phyloP scores from a whole-genome alignment of 768 basidiomycete species.

The Fomitopsis pulvina region DNA sequence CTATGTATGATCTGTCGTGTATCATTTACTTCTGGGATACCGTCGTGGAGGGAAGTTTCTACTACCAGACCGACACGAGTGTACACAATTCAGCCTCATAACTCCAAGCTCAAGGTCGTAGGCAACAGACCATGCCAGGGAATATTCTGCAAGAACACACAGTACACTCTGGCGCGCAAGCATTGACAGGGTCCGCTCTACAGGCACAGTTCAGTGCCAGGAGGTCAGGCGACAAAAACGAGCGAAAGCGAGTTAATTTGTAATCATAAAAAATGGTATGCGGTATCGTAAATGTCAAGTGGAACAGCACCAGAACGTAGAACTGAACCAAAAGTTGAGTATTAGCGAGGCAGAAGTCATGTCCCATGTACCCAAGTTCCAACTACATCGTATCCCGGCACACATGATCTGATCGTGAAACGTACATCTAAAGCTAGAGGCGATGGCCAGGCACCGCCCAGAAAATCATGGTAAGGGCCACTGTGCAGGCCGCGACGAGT shows the following conservation, averaged over 20 bases:
- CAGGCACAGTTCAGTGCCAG: background rate
- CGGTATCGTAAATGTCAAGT: constrained; percentile 9
- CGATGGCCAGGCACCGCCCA: constrained; percentile 95
- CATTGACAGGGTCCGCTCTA: no score
- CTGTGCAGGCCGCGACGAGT: constrained; percentile 69
- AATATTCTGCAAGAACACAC: no score
- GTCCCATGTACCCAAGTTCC: constrained; percentile 6
- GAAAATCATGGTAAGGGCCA: constrained; percentile 84
- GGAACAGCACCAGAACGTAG: constrained; percentile 6
- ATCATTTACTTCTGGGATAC: background rate
- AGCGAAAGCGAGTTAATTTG: constrained; percentile 14
- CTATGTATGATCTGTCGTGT: background rate
- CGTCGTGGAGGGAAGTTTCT: no score
- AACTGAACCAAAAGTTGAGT: constrained; percentile 6
- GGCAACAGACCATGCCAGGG: no score
- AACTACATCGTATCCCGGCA: background rate
- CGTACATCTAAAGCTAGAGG: constrained; percentile 36
- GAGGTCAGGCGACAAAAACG: constrained; percentile 6
- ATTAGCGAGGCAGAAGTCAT: constrained; percentile 3
- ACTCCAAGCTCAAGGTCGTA: no score
- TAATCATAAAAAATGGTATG: constrained; percentile 17
- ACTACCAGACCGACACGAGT: no score
- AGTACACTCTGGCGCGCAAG: no score
- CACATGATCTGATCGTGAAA: constrained; percentile 6
- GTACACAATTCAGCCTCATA: no score